Evolutionary conservation across 345 rosid species (phyloP), one percentile per base, ranked within the genome.

Genomic region (Anastatica hierochuntica): DNA sequence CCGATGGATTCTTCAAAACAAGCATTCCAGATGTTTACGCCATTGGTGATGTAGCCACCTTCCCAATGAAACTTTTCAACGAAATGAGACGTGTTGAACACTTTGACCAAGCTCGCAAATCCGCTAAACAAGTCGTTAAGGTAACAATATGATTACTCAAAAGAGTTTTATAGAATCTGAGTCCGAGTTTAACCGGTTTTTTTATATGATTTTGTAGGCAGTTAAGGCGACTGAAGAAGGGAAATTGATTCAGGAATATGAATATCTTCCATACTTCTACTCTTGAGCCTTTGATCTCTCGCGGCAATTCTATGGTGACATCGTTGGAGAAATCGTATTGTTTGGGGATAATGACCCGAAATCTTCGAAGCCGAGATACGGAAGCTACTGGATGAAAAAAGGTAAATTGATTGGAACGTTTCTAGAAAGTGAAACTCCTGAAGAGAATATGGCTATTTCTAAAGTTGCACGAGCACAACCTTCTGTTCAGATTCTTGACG

Each of bases 291-390:
- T 69, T 58, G 56, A 78, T 58, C 95, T 92, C 17, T 81, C 98
- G 10, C 88, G 97, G 98, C 98, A 88, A 43, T 92, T 92, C 82
- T 92, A 92, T 3, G 98, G 98, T 27, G 98, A 88, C 79, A 92
- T 84, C 15, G 69, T 57, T 20, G 73, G 73, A 48, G 73, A 69
- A 20, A 36, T 51, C 12, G 94, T 92, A 50, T 70, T 92, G 15
- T 88, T 92, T 14, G 98, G 97, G 8, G 84, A 85, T 71, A 81
- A 44, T 56, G 58, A 75, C 54, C 95, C 82, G 1, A 43, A 74
- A 34, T 72, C 85, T 10, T 40, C 77, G 8, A 82, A 79, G 43
- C 80, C 90, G 1, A 92, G 88, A 66, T 92, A 88, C 38, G 96
- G 98, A 11, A 30, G 88, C 33, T 92, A 80, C 66, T 92, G 96